Evolutionary conservation across 2,329 filamentous ascomycete genomes (phyloP), one percentile per base, ranked within the genome.

Genomic region (Verticillium longisporum): DNA sequence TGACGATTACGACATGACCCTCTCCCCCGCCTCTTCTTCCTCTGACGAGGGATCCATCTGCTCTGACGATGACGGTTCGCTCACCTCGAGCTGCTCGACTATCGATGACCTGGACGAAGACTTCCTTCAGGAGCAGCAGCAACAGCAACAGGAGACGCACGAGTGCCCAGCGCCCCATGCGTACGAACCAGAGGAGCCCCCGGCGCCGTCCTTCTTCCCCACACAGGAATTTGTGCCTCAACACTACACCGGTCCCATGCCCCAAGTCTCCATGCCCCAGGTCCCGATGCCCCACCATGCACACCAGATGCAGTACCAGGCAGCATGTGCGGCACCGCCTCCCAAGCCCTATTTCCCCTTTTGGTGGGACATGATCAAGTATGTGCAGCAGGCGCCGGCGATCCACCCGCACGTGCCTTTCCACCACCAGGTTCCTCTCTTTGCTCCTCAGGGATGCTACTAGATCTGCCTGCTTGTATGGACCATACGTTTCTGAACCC

Each of bases 41-140:
- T 66, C 64, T 0, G 66, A 67, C 36, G 61, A 71, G 15, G 76
- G 73, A 56, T 80, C 77, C 21, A 75, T 71, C 56, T 78, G 75
- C 66, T 77, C 76, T 33, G 84, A 83, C 7, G 81, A 85, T 66
- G 80, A 83, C 65, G 83, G 81, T 33, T 85, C 83, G 26, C 75
- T 85, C 31, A 78, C 78, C 21, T 85, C 83, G n/a, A 81, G 77
- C 65, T 78, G 74, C 36, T 82, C 82, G 13, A 82, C 78, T 59
- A 76, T 83, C 58, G 80, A 82, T 59, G 81, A 84, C 62, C 66
- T 79, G 31, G 76, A 83, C 62, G 78, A 81, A 21, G 80, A 82
- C 37, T 78, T 77, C 62, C 71, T 78, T 63, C 76, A 75, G 65
- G 80, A 80, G 56, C 77, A 79, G 62, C 71, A 74, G 60, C 64